Evolutionary conservation across 768 basidiomycete genomes (phyloP).

Genomic region (Hortiboletus flavorubellus): DNA sequence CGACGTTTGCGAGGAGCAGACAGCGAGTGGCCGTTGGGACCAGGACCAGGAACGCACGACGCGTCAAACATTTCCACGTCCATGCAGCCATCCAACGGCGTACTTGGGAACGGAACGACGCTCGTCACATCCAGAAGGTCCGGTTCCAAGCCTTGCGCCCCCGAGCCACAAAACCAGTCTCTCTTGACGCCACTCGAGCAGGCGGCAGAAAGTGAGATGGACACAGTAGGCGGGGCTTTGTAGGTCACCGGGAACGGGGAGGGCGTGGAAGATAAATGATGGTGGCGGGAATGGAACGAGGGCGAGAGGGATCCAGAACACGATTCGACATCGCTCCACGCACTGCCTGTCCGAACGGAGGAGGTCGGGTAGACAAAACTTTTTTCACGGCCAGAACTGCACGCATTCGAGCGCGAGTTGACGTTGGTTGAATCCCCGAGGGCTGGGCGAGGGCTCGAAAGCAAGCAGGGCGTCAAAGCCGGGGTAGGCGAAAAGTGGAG

Average conservation of each 20-base stretch:
- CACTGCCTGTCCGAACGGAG: constrained; percentile 11
- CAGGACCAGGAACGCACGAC: constrained; percentile 11
- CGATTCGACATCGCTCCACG: constrained; percentile 7
- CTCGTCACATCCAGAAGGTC: constrained; percentile 31
- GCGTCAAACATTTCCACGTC: constrained; percentile 31
- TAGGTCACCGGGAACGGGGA: constrained; percentile 22
- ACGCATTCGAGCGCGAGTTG: constrained; percentile 6
- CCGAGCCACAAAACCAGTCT: not conserved
- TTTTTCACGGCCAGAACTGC: constrained; percentile 7
- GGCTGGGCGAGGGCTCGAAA: constrained; percentile 14
- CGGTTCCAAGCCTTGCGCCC: constrained; percentile 7
- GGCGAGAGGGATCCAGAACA: not conserved
- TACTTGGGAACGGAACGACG: constrained; percentile 38
- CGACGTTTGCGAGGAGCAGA: constrained; percentile 30
- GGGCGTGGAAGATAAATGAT: constrained; percentile 1
- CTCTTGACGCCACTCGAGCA: constrained; percentile 10
- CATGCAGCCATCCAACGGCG: constrained; percentile 19
- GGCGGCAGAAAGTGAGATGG: constrained; percentile 36
- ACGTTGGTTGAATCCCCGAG: constrained; percentile 28
- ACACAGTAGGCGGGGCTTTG: constrained; percentile 39
- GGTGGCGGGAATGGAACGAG: constrained; percentile 5
- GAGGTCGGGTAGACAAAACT: constrained; percentile 17
- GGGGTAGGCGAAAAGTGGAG: not conserved
- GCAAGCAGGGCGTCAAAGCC: not conserved
- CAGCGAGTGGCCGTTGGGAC: not conserved